Evolutionary conservation across 2,329 filamentous ascomycete genomes (phyloP).

Genomic region (Claviceps arundinis): DNA sequence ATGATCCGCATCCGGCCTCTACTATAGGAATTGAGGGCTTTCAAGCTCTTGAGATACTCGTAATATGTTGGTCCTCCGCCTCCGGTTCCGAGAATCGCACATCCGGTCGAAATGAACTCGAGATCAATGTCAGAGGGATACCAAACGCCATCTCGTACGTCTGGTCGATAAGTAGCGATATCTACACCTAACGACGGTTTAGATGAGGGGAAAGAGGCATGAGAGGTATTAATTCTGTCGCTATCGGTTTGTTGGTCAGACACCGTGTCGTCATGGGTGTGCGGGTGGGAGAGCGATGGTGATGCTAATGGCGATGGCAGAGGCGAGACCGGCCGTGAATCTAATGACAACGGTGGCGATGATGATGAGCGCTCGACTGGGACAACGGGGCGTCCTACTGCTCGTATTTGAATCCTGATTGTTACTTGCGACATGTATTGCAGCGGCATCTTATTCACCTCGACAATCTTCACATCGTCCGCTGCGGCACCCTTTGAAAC

Average conservation of each 20-base stretch:
- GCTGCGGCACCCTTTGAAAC: constrained; percentile 18
- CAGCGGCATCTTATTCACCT: constrained; percentile 29
- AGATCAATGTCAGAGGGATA: constrained; percentile 24
- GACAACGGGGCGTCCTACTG: constrained; percentile 20
- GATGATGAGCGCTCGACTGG: constrained; percentile 10
- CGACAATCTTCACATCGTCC: constrained; percentile 27
- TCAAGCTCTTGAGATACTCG: constrained; percentile 31
- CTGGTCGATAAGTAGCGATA: constrained; percentile 17
- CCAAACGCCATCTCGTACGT: constrained; percentile 19
- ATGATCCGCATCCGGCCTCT: constrained; percentile 27
- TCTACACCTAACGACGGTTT: constrained; percentile 19
- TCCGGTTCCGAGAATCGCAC: constrained; percentile 23
- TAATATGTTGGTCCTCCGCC: constrained; percentile 24
- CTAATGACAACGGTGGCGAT: not conserved
- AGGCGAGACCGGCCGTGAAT: not conserved
- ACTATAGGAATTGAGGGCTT: constrained; percentile 20
- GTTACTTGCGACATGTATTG: constrained; percentile 23
- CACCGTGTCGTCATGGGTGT: not conserved
- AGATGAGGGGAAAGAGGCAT: constrained; percentile 17
- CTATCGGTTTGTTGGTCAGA: constrained; percentile 13
- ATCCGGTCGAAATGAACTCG: constrained; percentile 22
- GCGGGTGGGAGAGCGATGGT: constrained; percentile 1
- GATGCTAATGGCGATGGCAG: not conserved
- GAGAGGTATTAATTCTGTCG: constrained; percentile 15
- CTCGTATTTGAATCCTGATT: constrained; percentile 21